Base-by-base conservation (phyloP, 2,329 filamentous ascomycete species). In the Leptographium radiaticola region DNA sequence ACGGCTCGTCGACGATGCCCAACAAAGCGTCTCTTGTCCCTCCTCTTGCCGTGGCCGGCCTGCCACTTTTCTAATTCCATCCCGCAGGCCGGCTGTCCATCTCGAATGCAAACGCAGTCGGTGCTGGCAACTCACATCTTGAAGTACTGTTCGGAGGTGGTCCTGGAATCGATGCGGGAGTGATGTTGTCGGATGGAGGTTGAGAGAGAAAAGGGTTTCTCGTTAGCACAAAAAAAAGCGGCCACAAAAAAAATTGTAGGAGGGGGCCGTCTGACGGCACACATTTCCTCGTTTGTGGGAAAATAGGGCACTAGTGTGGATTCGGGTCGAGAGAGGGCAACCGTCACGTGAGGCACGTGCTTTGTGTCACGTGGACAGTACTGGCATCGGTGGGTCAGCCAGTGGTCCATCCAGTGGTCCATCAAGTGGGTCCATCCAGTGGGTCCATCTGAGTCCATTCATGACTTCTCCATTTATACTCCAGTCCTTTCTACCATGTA, bases 311-410 rank as follows among this genome's bases (percentile, higher is more conserved):
- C 57, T 59, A 59, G 49, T 18, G 50, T 53, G 1, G 1, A 53
- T 57, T n/a, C 10, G 54, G 57, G 42, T 52, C 53, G 20, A 43
- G 47, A 52, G 57, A 60, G 59, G 59, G 59, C 58, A 60, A 56
- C 58, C 57, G 13, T 36, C 38, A 55, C 44, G 50, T 52, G 45
- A 39, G 34, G 4, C 3, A 20, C 16, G 36, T 16, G 43, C 25
- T 18, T 25, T 3, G 20, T 4, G 34, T 36, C 34, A 36, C 34
- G 34, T 36, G 34, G 2, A 36, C 33, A 34, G n/a, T n/a, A n/a
- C n/a, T n/a, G n/a, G n/a, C n/a, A n/a, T n/a, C n/a, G n/a, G n/a
- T n/a, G n/a, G n/a, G n/a, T n/a, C n/a, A n/a, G n/a, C n/a, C n/a
- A n/a, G n/a, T n/a, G n/a, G n/a, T n/a, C n/a, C n/a, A n/a, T n/a